A percentile compares a stretch with the other conserved stretches of the same genome.
phyloP scores from a whole-genome alignment of 139 green algal genomes.

The Yamagishiella unicocca region DNA sequence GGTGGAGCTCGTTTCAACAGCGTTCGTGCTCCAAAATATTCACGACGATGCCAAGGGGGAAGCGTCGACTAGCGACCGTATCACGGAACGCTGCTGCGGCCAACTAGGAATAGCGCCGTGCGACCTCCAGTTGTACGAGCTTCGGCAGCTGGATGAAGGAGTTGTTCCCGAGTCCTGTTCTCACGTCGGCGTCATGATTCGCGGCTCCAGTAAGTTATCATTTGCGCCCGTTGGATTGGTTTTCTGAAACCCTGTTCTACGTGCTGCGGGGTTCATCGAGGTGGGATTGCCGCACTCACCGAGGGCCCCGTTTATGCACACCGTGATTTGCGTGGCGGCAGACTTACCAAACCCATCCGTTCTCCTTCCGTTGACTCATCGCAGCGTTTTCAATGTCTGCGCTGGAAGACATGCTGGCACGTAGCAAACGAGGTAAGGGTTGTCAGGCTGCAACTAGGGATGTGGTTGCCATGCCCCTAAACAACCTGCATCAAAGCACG shows the following conservation, averaged over 20 bases:
- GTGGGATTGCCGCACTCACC: too few species aligned
- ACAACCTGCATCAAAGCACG: too few species aligned
- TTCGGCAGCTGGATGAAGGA: background rate
- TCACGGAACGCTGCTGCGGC: slow-evolving; percentile 6
- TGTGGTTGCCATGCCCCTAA: too few species aligned
- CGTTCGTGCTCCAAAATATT: background rate
- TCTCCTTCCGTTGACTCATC: background rate
- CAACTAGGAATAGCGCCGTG: background rate
- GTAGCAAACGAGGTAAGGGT: slow-evolving; percentile 24
- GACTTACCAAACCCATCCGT: background rate
- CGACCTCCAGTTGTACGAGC: slow-evolving; percentile 31
- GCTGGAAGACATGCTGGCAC: slow-evolving; percentile 17
- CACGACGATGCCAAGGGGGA: background rate
- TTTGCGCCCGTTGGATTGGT: background rate
- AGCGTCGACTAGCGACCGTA: background rate
- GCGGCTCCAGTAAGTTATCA: slow-evolving; percentile 14
- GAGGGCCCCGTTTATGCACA: background rate
- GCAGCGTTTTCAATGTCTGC: slow-evolving; percentile 37
- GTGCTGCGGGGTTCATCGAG: too few species aligned
- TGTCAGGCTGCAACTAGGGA: too few species aligned
- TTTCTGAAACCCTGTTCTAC: too few species aligned
- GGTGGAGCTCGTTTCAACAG: slow-evolving; percentile 27
- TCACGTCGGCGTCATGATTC: slow-evolving; percentile 28
- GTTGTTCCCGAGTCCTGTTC: background rate
- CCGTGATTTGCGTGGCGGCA: background rate